Evolutionary conservation across 2,329 filamentous ascomycete species (phyloP).

Genomic region (Exophiala xenobiotica): DNA sequence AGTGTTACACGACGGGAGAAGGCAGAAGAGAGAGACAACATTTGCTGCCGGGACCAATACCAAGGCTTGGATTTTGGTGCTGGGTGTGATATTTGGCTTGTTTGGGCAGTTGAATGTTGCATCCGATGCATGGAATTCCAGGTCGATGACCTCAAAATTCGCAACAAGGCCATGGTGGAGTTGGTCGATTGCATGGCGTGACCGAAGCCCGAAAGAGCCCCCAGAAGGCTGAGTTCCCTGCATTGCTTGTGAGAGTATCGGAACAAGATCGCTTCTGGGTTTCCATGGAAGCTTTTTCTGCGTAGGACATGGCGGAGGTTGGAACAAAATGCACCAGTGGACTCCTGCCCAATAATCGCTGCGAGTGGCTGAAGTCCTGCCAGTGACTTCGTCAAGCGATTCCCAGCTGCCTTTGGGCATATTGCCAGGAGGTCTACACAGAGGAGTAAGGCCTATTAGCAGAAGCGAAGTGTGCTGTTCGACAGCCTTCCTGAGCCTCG

Average conservation of each 20-base stretch:
- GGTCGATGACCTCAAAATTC: neutral
- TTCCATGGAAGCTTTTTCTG: too few species aligned
- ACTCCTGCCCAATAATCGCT: too few species aligned
- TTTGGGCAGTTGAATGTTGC: constrained; percentile 6
- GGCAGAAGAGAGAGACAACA: neutral
- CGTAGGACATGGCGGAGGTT: too few species aligned
- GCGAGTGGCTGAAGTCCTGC: too few species aligned
- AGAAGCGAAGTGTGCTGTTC: neutral
- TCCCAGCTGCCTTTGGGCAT: too few species aligned
- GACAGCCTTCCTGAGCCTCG: neutral
- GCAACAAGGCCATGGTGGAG: constrained; percentile 3
- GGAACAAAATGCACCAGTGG: too few species aligned
- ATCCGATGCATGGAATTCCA: constrained; percentile 1
- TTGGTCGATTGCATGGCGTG: neutral
- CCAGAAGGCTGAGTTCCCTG: neutral
- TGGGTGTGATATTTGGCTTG: constrained; percentile 1
- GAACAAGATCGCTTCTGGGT: too few species aligned
- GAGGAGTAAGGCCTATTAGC: too few species aligned
- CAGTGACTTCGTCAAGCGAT: too few species aligned
- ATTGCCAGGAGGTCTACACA: too few species aligned
- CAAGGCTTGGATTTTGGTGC: constrained; percentile 10
- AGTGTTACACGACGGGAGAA: constrained; percentile 7
- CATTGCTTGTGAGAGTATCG: neutral
- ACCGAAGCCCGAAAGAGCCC: neutral
- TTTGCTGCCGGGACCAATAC: constrained; percentile 12